These are phyloP conservation scores for Candida sanyaensis DNA, from an alignment of 1,139 yeast species.

Conservation along the genomic window DNA sequence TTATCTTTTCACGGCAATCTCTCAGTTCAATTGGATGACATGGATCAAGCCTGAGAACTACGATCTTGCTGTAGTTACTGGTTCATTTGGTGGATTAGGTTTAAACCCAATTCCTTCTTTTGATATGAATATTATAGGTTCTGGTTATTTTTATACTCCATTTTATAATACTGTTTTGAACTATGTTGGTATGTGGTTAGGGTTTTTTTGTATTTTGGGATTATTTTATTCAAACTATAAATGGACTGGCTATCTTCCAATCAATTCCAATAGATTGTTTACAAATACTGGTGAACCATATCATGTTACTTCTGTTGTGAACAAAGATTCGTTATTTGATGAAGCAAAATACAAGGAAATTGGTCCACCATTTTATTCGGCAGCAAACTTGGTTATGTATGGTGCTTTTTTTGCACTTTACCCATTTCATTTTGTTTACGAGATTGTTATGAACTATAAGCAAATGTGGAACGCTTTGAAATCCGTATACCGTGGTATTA, in stretches of 20 bases:
- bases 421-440: constrained; percentile 57
- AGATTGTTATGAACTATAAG: constrained; percentile 30
- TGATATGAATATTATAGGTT: constrained; percentile 42
- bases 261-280: constrained; percentile 46
- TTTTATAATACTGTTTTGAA: constrained; percentile 46
- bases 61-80: constrained; percentile 56
- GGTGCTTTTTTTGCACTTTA: constrained; percentile 61
- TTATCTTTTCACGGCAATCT: constrained; percentile 34
- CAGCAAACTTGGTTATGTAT: constrained; percentile 46
- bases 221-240: constrained; percentile 53
- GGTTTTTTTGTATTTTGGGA: constrained; percentile 43
- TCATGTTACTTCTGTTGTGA: constrained; percentile 42
- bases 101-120: constrained; percentile 56
- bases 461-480: constrained; percentile 16
- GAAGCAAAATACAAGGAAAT: constrained; percentile 38
- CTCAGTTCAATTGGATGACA: constrained; percentile 37
- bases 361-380: constrained; percentile 49
- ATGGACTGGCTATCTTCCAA: constrained; percentile 56
- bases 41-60: constrained; percentile 37
- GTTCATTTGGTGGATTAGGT: constrained; percentile 55
- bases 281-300: constrained; percentile 51
- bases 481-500: constrained; percentile 8
- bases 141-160: constrained; percentile 26
- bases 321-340: constrained; percentile 38
- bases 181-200: constrained; percentile 43